phyloP scores from a whole-genome alignment of 768 basidiomycete species.

The Tremella mesenterica region DNA sequence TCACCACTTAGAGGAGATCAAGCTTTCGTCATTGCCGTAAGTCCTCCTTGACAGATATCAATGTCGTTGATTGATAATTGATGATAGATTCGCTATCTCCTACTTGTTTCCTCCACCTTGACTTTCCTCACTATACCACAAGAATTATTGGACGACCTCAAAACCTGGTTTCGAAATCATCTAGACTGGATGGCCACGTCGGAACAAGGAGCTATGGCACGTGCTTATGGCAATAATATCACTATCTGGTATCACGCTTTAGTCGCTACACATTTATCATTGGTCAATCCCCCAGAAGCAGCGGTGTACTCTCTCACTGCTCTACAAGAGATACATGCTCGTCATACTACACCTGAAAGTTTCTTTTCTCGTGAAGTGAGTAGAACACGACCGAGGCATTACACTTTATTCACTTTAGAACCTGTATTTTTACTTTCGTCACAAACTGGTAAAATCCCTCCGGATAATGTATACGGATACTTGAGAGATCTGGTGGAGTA shows the following conservation, averaged over 20 bases:
- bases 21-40: constrained; percentile 15
- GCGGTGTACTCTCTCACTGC: not conserved
- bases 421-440: constrained; percentile 11
- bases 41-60: not conserved
- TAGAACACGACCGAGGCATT: constrained; percentile 10
- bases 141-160: not conserved
- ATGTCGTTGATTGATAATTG: not conserved
- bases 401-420: constrained; percentile 15
- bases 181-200: constrained; percentile 9
- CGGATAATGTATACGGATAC: not conserved
- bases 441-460: not conserved
- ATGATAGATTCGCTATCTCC: constrained; percentile 12
- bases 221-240: constrained; percentile 8
- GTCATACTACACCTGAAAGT: not conserved
- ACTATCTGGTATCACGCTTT: constrained; percentile 19
- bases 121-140: not conserved
- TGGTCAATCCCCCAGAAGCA: constrained; percentile 2
- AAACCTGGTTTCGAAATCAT: constrained; percentile 11
- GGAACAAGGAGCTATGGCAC: constrained; percentile 1
- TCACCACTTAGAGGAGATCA: constrained; percentile 2
- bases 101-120: constrained; percentile 12
- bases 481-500: constrained; percentile 1
- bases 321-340: not conserved
- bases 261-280: constrained; percentile 8
- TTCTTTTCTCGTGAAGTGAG: constrained; percentile 5